These are phyloP conservation scores for Mangifera indica DNA, from an alignment of 345 rosid genomes.

Conservation along the genomic window DNA sequence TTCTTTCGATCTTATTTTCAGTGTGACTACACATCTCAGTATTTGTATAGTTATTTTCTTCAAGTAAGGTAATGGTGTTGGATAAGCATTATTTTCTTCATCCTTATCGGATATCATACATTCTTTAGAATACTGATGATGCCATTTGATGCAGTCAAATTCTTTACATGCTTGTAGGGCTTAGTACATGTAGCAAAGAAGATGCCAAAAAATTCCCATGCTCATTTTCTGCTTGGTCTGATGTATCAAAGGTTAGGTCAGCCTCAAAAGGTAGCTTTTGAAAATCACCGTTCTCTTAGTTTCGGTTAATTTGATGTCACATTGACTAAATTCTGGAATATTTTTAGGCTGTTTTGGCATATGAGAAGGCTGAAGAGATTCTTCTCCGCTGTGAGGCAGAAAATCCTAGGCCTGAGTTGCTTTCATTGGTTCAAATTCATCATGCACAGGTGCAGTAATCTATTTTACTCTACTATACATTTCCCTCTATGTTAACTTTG, in stretches of 20 bases:
- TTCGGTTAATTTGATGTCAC: conserved; percentile 10
- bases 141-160: neutral
- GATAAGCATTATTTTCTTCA: neutral
- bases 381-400: conserved; percentile 73
- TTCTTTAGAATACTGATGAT: neutral
- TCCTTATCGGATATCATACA: neutral
- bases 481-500: neutral
- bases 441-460: conserved; percentile 77
- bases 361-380: conserved; percentile 93
- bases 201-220: conserved; percentile 98
- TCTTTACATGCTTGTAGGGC: conserved; percentile 50
- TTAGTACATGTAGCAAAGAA: conserved; percentile 89
- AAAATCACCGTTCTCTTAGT: neutral
- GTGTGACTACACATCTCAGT: too few species aligned
- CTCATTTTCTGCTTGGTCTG: conserved; percentile 89
- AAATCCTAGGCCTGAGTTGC: conserved; percentile 87
- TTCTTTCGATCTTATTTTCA: neutral
- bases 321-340: conserved; percentile 17
- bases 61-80: neutral
- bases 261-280: conserved; percentile 72
- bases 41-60: too few species aligned
- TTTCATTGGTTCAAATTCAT: conserved; percentile 88
- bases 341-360: conserved; percentile 73
- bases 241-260: conserved; percentile 94
- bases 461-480: conserved; percentile 5